phyloP scores from a whole-genome alignment of 306 rosid genomes.

The Rosa persica region DNA sequence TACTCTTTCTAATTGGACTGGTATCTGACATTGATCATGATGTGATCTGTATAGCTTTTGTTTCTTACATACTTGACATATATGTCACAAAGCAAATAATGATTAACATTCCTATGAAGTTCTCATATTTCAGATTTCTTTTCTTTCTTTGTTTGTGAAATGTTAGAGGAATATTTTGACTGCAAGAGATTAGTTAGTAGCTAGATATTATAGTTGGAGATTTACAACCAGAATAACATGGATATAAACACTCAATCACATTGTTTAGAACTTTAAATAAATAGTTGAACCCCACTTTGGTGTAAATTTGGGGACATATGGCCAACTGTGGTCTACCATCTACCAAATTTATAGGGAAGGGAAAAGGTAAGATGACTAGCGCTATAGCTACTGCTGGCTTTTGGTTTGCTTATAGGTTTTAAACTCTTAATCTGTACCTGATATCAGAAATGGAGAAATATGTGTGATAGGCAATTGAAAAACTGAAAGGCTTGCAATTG shows the following conservation, averaged over 20 bases:
- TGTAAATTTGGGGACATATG: background rate
- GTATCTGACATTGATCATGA: background rate
- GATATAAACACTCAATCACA: background rate
- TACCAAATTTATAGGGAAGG: background rate
- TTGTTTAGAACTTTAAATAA: background rate
- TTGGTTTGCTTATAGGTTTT: background rate
- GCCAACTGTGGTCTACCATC: background rate
- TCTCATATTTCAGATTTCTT: background rate
- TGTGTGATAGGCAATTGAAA: conserved; percentile 78
- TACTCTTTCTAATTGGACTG: background rate
- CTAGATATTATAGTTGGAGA: background rate
- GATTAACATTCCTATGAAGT: background rate
- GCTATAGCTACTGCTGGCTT: background rate
- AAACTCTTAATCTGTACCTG: conserved; percentile 39
- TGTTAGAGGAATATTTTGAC: background rate
- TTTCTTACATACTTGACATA: background rate
- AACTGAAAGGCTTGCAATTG: conserved; percentile 78
- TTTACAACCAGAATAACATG: background rate
- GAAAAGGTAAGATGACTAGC: background rate
- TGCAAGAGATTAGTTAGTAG: background rate
- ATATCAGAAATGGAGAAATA: conserved; percentile 81
- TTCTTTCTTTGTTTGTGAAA: background rate
- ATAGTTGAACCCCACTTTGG: background rate
- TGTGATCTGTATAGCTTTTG: background rate
- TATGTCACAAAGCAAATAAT: background rate